phyloP scores from a whole-genome alignment of 305 asterid species.

The Solanum hybrid region DNA sequence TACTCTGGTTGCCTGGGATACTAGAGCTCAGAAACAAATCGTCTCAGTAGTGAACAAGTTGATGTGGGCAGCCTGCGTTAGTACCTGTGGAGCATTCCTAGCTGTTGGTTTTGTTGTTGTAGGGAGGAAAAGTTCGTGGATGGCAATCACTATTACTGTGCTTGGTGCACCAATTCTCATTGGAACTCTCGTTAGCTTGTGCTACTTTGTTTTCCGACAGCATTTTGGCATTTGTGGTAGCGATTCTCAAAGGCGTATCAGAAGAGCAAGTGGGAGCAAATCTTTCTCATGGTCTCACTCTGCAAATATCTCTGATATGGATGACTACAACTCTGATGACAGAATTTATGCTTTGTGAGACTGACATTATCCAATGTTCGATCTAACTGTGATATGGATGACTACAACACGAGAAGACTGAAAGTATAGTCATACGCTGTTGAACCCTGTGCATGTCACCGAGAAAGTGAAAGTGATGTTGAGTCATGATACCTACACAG shows the following conservation, averaged over 20 bases:
- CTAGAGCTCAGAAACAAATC: constrained; percentile 71
- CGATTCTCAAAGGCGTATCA: constrained; percentile 86
- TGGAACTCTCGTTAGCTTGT: constrained; percentile 67
- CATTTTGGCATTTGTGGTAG: constrained; percentile 70
- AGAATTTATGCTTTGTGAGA: constrained; percentile 75
- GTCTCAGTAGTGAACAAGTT: constrained; percentile 88
- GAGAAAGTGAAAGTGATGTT: not conserved
- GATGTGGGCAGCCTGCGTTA: constrained; percentile 96
- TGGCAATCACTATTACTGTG: constrained; percentile 70
- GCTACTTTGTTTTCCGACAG: constrained; percentile 81
- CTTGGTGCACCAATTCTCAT: constrained; percentile 79
- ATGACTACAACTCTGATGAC: constrained; percentile 84
- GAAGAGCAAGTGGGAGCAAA: constrained; percentile 76
- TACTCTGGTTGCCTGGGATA: constrained; percentile 90
- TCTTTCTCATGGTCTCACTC: constrained; percentile 93
- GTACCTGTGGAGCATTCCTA: constrained; percentile 88
- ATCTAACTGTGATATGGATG: not conserved
- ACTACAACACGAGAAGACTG: not conserved
- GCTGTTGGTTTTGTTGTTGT: constrained; percentile 83
- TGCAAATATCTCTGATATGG: constrained; percentile 61
- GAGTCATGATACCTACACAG: not conserved
- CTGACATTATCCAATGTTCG: not conserved
- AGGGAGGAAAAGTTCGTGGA: constrained; percentile 67
- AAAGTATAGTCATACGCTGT: not conserved
- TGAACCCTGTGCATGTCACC: not conserved